A percentile compares a stretch with the other conserved stretches of the same genome.
These are phyloP conservation scores for Dioscorea alata DNA, from an alignment of 106 monocot species.

Conservation along the genomic window DNA sequence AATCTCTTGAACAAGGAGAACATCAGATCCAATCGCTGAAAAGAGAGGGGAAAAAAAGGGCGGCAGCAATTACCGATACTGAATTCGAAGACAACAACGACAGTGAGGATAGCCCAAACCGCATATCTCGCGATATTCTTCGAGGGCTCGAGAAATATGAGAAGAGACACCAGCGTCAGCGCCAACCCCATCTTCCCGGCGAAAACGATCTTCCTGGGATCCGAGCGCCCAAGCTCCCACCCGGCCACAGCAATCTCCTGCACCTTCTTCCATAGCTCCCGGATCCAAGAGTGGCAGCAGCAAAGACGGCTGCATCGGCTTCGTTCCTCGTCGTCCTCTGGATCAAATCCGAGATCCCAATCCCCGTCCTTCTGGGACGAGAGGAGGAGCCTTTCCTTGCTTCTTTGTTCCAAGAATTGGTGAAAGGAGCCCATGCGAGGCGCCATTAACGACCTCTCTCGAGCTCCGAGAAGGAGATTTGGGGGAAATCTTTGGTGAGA, in stretches of 20 bases:
- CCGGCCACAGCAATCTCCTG: conserved; percentile 5
- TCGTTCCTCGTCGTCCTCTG: conserved; percentile 2
- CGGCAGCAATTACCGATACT: conserved; percentile 56
- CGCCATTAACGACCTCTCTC: not conserved
- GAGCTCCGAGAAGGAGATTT: no score
- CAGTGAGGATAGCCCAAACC: conserved; percentile 94
- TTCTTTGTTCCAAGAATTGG: conserved; percentile 40
- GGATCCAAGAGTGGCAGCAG: not conserved
- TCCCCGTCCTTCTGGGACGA: conserved; percentile 9
- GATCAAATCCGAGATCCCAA: not conserved
- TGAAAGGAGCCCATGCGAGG: conserved; percentile 45
- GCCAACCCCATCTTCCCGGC: conserved; percentile 82
- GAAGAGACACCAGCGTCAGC: conserved; percentile 56
- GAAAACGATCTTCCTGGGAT: conserved; percentile 65
- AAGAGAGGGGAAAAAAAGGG: not conserved
- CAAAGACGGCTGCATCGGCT: conserved; percentile 18
- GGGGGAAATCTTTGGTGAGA: no score
- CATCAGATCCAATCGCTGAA: not conserved
- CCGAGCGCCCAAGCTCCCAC: conserved; percentile 65
- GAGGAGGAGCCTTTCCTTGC: conserved; percentile 46
- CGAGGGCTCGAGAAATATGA: conserved; percentile 65
- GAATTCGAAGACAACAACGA: conserved; percentile 96
- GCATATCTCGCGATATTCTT: conserved; percentile 41
- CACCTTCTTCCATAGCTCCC: conserved; percentile 2
- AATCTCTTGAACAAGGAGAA: not conserved